A percentile compares a stretch with the other conserved stretches of the same genome.
phyloP scores from a whole-genome alignment of 2,329 filamentous ascomycete species.

The Talaromyces sp. region DNA sequence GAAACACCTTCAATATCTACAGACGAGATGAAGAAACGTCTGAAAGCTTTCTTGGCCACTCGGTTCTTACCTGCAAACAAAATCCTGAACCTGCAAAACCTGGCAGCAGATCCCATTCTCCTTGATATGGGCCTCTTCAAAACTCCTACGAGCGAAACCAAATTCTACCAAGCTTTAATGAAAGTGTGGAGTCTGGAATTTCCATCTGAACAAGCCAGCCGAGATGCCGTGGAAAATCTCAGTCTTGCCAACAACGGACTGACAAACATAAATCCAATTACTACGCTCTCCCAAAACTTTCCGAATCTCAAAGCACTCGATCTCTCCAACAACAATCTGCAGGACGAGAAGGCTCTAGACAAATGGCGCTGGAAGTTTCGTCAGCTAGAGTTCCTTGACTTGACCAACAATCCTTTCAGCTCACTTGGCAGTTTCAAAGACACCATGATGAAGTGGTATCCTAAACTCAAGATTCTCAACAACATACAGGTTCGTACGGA shows the following conservation, averaged over 20 bases:
- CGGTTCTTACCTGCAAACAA: conserved; percentile 72
- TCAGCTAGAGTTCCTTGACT: conserved; percentile 73
- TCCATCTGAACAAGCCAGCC: conserved; percentile 66
- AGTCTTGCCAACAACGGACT: conserved; percentile 79
- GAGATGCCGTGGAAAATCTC: conserved; percentile 75
- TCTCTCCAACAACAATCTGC: conserved; percentile 77
- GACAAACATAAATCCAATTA: conserved; percentile 67
- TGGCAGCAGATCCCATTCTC: conserved; percentile 70
- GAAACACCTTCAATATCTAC: conserved; percentile 37
- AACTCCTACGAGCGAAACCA: conserved; percentile 67
- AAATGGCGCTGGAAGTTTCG: conserved; percentile 78
- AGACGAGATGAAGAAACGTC: conserved; percentile 62
- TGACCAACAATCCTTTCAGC: conserved; percentile 73
- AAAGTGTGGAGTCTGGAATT: conserved; percentile 76
- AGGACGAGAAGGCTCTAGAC: conserved; percentile 63
- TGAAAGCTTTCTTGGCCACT: conserved; percentile 67
- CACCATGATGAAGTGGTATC: conserved; percentile 78
- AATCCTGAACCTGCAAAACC: conserved; percentile 75
- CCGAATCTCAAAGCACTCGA: conserved; percentile 86
- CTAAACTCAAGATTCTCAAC: conserved; percentile 74
- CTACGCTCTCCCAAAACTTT: conserved; percentile 71
- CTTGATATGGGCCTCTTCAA: conserved; percentile 73
- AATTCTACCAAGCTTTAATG: conserved; percentile 92
- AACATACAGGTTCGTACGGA: conserved; percentile 68
- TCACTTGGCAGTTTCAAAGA: conserved; percentile 59